Evolutionary conservation across 2,329 filamentous ascomycete genomes (phyloP).

Genomic region (Oidium heveae): DNA sequence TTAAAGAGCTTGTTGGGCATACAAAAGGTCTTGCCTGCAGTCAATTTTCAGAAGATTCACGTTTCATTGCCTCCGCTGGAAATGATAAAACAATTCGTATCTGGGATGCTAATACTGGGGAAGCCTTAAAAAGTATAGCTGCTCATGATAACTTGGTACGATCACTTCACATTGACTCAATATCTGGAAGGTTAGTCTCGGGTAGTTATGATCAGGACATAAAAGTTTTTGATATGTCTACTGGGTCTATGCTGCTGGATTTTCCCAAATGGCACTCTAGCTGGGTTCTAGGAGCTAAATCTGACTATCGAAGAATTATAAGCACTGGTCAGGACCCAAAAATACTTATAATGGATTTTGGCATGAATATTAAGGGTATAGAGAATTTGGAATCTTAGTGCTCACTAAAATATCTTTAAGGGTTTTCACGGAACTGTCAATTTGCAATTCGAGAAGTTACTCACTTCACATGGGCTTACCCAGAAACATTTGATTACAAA

Average conservation of each 20-base stretch:
- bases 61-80: constrained; percentile 75
- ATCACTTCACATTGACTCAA: constrained; percentile 70
- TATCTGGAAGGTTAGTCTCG: constrained; percentile 66
- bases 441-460: too few species aligned
- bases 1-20: constrained; percentile 74
- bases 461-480: too few species aligned
- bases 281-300: constrained; percentile 92
- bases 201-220: constrained; percentile 91
- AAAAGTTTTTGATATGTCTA: constrained; percentile 75
- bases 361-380: constrained; percentile 30
- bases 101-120: constrained; percentile 79
- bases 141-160: constrained; percentile 74
- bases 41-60: constrained; percentile 88
- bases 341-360: constrained; percentile 87
- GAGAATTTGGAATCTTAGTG: constrained; percentile 27
- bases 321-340: constrained; percentile 86
- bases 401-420: too few species aligned
- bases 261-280: constrained; percentile 90
- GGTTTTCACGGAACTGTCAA: too few species aligned
- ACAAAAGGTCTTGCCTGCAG: constrained; percentile 87
- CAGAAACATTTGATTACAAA: too few species aligned
- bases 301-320: constrained; percentile 81
- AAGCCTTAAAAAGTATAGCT: constrained; percentile 53
- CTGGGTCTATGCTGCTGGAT: constrained; percentile 51
- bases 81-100: constrained; percentile 92